Conservation (phyloP, 2,329 filamentous ascomycete genomes). For the Sporothrix schenckii region DNA sequence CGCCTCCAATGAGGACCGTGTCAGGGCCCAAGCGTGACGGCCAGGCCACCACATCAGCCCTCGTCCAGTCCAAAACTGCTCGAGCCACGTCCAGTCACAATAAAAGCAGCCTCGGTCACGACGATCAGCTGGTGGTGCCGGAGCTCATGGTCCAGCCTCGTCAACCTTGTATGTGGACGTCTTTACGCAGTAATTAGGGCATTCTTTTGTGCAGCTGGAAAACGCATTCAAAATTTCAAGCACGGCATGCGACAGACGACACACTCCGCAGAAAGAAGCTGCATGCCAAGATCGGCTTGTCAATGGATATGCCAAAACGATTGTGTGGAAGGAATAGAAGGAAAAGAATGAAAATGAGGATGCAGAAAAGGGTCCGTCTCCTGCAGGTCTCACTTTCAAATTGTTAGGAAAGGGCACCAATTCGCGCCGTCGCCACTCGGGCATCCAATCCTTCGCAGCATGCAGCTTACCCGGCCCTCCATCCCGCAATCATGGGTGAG, state of each 20-base stretch:
- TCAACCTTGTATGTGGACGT: background rate
- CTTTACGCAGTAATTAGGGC: no score
- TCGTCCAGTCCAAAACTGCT: no score
- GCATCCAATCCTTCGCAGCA: background rate
- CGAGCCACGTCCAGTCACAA: background rate
- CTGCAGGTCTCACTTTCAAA: constrained; percentile 21
- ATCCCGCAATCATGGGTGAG: constrained; percentile 6
- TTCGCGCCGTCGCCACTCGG: background rate
- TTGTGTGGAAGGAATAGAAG: background rate
- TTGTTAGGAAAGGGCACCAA: constrained; percentile 3
- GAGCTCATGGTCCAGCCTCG: background rate
- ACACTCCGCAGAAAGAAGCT: background rate
- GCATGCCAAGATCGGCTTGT: constrained; percentile 15
- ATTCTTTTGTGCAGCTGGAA: no score
- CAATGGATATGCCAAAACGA: background rate
- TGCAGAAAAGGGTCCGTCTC: background rate
- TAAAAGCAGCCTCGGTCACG: background rate
- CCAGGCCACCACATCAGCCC: no score
- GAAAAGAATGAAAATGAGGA: background rate
- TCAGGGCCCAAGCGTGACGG: background rate
- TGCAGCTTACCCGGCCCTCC: constrained; percentile 17
- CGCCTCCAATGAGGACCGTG: background rate
- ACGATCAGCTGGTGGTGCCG: background rate
- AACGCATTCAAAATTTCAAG: no score
- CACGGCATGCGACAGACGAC: no score